A percentile compares a stretch with the other conserved stretches of the same genome.
These are phyloP conservation scores for Cystobasidium ongulense DNA, from an alignment of 768 basidiomycete genomes.

Conservation along the genomic window DNA sequence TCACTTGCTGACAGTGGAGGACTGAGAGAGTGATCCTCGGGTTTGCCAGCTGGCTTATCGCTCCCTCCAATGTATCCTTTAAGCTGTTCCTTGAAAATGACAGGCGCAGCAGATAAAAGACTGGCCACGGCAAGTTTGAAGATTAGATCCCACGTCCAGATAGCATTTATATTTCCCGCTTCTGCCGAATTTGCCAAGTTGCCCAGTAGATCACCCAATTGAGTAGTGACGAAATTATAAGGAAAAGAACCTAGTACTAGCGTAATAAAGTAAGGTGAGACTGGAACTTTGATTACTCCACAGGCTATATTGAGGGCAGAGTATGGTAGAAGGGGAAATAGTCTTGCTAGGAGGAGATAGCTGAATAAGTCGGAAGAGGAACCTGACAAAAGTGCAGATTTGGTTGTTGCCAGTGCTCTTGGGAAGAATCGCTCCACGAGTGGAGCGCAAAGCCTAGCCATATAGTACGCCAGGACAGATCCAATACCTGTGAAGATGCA, in stretches of 20 bases:
- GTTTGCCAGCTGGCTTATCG: not conserved
- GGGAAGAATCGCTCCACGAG: conserved; percentile 42
- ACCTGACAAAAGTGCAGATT: conserved; percentile 35
- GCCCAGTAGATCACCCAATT: conserved; percentile 39
- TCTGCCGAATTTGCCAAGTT: conserved; percentile 29
- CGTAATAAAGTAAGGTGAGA: conserved; percentile 40
- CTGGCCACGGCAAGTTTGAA: conserved; percentile 40
- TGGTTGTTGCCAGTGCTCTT: conserved; percentile 36
- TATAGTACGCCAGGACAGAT: conserved; percentile 39
- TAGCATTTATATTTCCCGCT: conserved; percentile 35
- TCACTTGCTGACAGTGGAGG: not conserved
- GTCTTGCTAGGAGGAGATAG: conserved; percentile 41
- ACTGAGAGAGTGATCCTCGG: not conserved
- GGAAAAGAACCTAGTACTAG: conserved; percentile 42
- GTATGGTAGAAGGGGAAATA: conserved; percentile 43
- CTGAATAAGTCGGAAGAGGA: conserved; percentile 36
- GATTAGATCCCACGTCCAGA: conserved; percentile 40
- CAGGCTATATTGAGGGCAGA: conserved; percentile 41
- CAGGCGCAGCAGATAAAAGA: conserved; percentile 37
- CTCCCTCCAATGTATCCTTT: conserved; percentile 21
- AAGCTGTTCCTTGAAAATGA: conserved; percentile 42
- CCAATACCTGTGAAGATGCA: conserved; percentile 41
- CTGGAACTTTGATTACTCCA: conserved; percentile 40
- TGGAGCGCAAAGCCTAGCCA: conserved; percentile 39
- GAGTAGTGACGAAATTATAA: conserved; percentile 42